Evolutionary conservation across 2,329 filamentous ascomycete genomes (phyloP).

Genomic region (Trichoderma atrobrunneum): DNA sequence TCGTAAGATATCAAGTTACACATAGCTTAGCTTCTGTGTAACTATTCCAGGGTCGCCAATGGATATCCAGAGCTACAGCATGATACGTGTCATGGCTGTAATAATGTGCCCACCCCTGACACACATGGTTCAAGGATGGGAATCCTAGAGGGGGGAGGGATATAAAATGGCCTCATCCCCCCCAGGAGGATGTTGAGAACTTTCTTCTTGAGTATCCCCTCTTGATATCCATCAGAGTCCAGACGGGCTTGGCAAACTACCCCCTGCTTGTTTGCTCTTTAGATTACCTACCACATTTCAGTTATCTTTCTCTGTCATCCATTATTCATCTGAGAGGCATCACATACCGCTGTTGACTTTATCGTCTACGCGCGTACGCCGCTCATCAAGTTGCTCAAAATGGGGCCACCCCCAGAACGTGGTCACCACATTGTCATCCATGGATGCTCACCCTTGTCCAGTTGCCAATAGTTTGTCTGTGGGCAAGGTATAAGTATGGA

Average conservation of each 20-base stretch:
- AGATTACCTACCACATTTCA: background rate
- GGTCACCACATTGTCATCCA: background rate
- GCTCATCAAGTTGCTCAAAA: background rate
- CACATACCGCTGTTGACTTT: background rate
- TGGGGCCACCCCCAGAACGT: background rate
- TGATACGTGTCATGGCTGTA: background rate
- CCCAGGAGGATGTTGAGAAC: background rate
- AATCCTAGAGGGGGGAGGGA: background rate
- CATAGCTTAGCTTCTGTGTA: background rate
- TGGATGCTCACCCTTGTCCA: background rate
- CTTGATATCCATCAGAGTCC: background rate
- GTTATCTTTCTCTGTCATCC: background rate
- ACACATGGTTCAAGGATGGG: background rate
- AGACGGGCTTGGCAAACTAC: background rate
- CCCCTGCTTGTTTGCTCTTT: background rate
- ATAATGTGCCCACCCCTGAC: background rate
- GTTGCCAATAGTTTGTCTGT: background rate
- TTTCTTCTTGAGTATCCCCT: background rate
- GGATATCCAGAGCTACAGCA: background rate
- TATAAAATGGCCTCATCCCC: background rate
- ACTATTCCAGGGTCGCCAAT: constrained; percentile 2
- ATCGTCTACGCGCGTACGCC: constrained; percentile 6
- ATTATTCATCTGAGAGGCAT: background rate
- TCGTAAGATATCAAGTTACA: constrained; percentile 16
- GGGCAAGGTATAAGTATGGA: background rate